Conservation (phyloP, 768 basidiomycete species). For the Leccinum longicurvipes region DNA sequence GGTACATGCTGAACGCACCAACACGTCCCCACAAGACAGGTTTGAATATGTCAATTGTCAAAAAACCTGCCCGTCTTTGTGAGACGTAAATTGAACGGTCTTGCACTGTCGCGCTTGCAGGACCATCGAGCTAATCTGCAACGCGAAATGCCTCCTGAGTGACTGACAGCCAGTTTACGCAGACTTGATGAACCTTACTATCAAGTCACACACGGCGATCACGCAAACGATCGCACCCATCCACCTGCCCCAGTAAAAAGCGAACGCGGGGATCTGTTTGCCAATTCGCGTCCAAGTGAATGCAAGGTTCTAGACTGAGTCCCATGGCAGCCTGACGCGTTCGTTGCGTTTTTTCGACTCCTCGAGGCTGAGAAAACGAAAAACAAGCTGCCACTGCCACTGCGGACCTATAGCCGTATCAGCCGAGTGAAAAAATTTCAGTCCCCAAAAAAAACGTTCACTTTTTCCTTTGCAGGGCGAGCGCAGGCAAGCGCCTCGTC, state of each 20-base stretch:
- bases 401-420: background rate
- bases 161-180: constrained; percentile 11
- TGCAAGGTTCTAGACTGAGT: background rate
- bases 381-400: background rate
- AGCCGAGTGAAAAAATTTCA: constrained; percentile 5
- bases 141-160: background rate
- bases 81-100: constrained; percentile 24
- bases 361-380: constrained; percentile 3
- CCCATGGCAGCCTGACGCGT: background rate
- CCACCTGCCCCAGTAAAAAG: background rate
- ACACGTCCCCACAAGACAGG: background rate
- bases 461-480: constrained; percentile 15
- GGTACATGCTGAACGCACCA: background rate
- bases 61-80: constrained; percentile 1
- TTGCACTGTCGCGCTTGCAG: background rate
- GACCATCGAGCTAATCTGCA: background rate
- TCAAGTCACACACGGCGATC: constrained; percentile 10
- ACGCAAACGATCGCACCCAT: background rate
- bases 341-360: background rate
- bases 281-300: background rate
- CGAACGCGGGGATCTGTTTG: background rate
- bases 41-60: constrained; percentile 10
- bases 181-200: background rate
- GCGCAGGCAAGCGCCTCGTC: background rate
- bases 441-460: constrained; percentile 3